A percentile compares a stretch with the other conserved stretches of the same genome.
phyloP scores from a whole-genome alignment of 192 early-diverging fungal species.

The Podila epicladia region DNA sequence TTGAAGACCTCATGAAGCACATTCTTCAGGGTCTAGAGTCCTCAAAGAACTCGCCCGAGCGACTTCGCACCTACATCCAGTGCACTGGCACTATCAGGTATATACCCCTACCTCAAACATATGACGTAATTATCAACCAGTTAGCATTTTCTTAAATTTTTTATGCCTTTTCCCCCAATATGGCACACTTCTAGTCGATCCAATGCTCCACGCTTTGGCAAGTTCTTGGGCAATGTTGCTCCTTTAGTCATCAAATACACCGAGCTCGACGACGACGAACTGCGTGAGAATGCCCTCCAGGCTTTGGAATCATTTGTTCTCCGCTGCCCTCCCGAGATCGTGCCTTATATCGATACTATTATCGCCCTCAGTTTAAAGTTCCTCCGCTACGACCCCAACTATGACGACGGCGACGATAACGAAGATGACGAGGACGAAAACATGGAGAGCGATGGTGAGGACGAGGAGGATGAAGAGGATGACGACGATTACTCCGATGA shows the following conservation, averaged over 20 bases:
- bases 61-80: slow-evolving; percentile 78
- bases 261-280: slow-evolving; percentile 76
- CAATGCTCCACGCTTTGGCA: slow-evolving; percentile 72
- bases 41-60: slow-evolving; percentile 65
- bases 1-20: slow-evolving; percentile 68
- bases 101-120: background rate
- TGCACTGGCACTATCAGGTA: slow-evolving; percentile 79
- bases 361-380: slow-evolving; percentile 69
- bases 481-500: slow-evolving; percentile 87
- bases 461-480: slow-evolving; percentile 72
- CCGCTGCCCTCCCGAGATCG: slow-evolving; percentile 81
- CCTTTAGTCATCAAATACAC: slow-evolving; percentile 70
- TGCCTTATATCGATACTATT: slow-evolving; percentile 67
- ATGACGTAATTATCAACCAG: no score
- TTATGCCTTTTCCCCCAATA: background rate
- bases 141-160: background rate
- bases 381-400: slow-evolving; percentile 89
- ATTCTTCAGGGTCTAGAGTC: slow-evolving; percentile 64
- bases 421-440: slow-evolving; percentile 71
- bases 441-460: slow-evolving; percentile 68
- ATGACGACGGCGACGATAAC: slow-evolving; percentile 78
- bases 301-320: slow-evolving; percentile 81
- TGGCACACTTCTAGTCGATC: slow-evolving; percentile 64
- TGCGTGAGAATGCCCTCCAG: slow-evolving; percentile 85
- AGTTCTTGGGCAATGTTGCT: slow-evolving; percentile 68